phyloP scores from a whole-genome alignment of 179 eudicot genomes.

The Nepenthes alata region DNA sequence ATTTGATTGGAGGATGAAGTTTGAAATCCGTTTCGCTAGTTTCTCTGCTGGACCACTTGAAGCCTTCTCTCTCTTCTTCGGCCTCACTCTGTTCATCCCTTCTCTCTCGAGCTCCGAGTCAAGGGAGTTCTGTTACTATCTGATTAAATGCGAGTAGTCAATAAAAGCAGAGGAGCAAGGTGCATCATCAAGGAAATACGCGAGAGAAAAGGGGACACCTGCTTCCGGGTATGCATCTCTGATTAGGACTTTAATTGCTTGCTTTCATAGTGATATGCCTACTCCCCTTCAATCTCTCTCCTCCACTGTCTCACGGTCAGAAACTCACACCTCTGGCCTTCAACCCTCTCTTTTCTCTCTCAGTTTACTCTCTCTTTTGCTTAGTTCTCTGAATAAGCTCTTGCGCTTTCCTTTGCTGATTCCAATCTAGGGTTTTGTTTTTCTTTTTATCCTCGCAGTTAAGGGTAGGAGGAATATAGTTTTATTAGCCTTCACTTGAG shows the following conservation, averaged over 20 bases:
- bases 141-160: not conserved
- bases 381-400: constrained; percentile 12
- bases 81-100: too few relatives aligned
- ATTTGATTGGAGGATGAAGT: too few relatives aligned
- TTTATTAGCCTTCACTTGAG: too few relatives aligned
- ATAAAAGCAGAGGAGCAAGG: not conserved
- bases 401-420: constrained; percentile 18
- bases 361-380: not conserved
- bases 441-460: not conserved
- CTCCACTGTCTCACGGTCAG: constrained; percentile 11
- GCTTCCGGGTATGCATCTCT: constrained; percentile 9
- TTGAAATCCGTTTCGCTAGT: too few relatives aligned
- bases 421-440: constrained; percentile 61
- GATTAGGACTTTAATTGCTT: constrained; percentile 13
- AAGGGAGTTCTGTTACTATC: too few relatives aligned
- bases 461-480: too few relatives aligned
- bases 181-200: constrained; percentile 1
- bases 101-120: too few relatives aligned
- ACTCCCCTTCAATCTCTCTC: not conserved
- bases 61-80: too few relatives aligned
- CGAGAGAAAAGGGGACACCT: constrained; percentile 3
- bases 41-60: too few relatives aligned
- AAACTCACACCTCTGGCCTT: constrained; percentile 14
- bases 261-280: constrained; percentile 15
- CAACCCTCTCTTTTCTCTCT: not conserved